A percentile compares a stretch with the other conserved stretches of the same genome.
Conservation (phyloP, 148 eudicot genomes). For the Euryodendron excelsum region DNA sequence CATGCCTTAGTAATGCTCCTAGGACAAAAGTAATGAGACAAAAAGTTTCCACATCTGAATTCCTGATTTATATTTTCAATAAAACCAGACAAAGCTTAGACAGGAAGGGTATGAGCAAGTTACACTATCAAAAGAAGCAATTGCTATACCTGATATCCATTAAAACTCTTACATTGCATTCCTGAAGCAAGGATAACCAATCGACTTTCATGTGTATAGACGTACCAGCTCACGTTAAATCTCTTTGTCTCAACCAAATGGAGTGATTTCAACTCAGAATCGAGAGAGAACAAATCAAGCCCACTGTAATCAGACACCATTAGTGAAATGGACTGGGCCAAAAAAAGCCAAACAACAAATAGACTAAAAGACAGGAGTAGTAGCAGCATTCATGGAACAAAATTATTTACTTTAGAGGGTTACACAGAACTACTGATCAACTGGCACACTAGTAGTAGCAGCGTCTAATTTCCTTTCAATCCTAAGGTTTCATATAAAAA, state of each 20-base stretch:
- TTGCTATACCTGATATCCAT: conserved; percentile 79
- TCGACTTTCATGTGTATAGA: conserved; percentile 97
- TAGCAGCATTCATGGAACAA: too few relatives aligned
- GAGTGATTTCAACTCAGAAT: conserved; percentile 53
- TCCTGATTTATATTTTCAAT: neutral
- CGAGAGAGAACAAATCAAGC: conserved; percentile 63
- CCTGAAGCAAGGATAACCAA: conserved; percentile 96
- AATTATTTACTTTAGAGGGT: neutral
- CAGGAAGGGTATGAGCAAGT: neutral
- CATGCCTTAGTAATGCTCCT: neutral
- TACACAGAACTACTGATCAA: neutral
- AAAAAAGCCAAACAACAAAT: neutral
- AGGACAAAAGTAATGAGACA: neutral
- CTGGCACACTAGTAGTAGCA: neutral
- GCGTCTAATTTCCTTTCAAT: neutral
- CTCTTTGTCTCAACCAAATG: conserved; percentile 72
- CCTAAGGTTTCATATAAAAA: too few relatives aligned
- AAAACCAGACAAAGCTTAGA: conserved; percentile 13
- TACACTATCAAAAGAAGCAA: neutral
- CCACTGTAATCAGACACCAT: conserved; percentile 56
- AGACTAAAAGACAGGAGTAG: neutral
- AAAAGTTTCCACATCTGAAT: neutral
- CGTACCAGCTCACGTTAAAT: conserved; percentile 79
- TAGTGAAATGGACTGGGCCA: conserved; percentile 1
- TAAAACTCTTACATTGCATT: conserved; percentile 89